A percentile compares a stretch with the other conserved stretches of the same genome.
Evolutionary conservation across 1,284 basidiomycete species (phyloP).

Genomic region (Marasmius oreades): DNA sequence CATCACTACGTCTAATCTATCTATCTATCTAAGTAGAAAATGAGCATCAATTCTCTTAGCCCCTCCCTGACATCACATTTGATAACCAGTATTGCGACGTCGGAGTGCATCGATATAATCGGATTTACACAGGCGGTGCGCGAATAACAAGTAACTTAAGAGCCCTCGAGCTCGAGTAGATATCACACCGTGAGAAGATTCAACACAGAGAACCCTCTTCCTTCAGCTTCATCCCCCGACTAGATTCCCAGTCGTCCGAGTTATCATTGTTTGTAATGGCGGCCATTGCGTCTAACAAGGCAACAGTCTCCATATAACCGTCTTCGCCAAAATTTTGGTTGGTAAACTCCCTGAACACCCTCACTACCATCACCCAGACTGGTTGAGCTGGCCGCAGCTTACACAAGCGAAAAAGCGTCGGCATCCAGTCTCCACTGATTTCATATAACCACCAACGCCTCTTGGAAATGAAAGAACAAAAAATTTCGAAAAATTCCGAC

Average conservation of each 20-base stretch:
- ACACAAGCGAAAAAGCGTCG: constrained; percentile 28
- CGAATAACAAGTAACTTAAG: too few relatives aligned
- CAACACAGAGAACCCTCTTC: too few relatives aligned
- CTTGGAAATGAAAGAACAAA: constrained; percentile 23
- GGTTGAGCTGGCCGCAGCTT: constrained; percentile 23
- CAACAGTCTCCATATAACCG: constrained; percentile 7
- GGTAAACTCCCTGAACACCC: constrained; percentile 18
- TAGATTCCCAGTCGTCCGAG: too few relatives aligned
- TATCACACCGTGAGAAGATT: not conserved
- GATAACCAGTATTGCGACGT: too few relatives aligned
- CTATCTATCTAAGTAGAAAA: too few relatives aligned
- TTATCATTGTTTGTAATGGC: not conserved
- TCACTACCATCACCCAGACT: constrained; percentile 24
- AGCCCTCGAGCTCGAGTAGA: too few relatives aligned
- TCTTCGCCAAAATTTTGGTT: constrained; percentile 9
- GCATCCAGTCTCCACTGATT: constrained; percentile 29
- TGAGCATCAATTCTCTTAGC: too few relatives aligned
- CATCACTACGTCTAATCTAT: too few relatives aligned
- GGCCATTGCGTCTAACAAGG: constrained; percentile 6
- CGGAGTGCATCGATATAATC: too few relatives aligned
- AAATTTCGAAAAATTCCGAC: constrained; percentile 29
- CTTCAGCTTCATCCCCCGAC: too few relatives aligned
- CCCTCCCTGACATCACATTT: too few relatives aligned
- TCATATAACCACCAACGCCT: constrained; percentile 32
- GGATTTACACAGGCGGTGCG: too few relatives aligned